A percentile compares a stretch with the other conserved stretches of the same genome.
Evolutionary conservation across 2,329 filamentous ascomycete species (phyloP).

Genomic region (Pseudocercospora eumusae): DNA sequence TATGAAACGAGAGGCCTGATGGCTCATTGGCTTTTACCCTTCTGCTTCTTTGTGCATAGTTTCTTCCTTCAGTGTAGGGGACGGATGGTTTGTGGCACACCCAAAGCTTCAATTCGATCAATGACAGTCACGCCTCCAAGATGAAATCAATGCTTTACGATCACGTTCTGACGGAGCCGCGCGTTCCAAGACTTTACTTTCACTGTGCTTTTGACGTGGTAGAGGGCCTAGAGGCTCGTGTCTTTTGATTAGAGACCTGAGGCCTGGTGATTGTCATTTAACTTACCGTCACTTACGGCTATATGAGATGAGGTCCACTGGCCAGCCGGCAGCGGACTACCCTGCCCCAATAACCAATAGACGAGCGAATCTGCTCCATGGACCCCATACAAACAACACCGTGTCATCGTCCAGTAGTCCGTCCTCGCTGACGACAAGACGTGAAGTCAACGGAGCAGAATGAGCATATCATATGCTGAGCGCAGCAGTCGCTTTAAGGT

Average conservation of each 20-base stretch:
- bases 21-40: conserved; percentile 19
- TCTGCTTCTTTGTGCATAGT: conserved; percentile 26
- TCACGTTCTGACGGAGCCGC: conserved; percentile 2
- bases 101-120: conserved; percentile 19
- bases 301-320: neutral
- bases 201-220: conserved; percentile 1
- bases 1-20: conserved; percentile 19
- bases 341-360: neutral
- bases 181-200: conserved; percentile 4
- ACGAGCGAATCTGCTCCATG: neutral
- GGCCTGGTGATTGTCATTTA: neutral
- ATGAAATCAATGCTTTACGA: conserved; percentile 20
- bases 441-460: neutral
- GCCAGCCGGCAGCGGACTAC: neutral
- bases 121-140: conserved; percentile 22
- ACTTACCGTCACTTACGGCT: neutral
- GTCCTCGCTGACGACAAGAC: neutral
- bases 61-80: conserved; percentile 18
- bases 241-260: neutral
- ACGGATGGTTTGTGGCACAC: conserved; percentile 21
- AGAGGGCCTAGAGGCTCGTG: conserved; percentile 4
- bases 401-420: no score
- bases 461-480: neutral
- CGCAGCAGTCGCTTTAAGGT: conserved; percentile 5
- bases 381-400: neutral